These are phyloP conservation scores for Vanrija sp. DNA, from an alignment of 1,284 basidiomycete species.

Conservation along the genomic window DNA sequence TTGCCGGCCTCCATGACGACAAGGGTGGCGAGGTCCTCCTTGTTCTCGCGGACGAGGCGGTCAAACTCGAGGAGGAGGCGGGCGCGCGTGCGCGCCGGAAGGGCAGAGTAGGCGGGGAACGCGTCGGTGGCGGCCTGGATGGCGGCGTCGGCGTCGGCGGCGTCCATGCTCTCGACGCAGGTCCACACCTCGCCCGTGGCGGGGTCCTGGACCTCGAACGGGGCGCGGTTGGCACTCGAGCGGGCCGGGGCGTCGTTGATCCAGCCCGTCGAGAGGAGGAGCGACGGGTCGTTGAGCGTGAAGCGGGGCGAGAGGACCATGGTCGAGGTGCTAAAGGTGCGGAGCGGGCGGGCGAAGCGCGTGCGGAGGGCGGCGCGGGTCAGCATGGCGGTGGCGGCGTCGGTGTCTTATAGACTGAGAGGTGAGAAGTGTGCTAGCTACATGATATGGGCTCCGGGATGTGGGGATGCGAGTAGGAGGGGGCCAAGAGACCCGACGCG, in stretches of 20 bases:
- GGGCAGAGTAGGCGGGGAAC: conserved; percentile 11
- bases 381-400: too few relatives aligned
- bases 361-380: too few relatives aligned
- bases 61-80: conserved; percentile 19
- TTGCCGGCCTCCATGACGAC: conserved; percentile 71
- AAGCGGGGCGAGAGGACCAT: conserved; percentile 17
- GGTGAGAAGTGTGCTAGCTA: too few relatives aligned
- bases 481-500: too few relatives aligned
- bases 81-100: conserved; percentile 16
- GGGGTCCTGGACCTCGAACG: conserved; percentile 18
- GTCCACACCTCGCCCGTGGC: conserved; percentile 17
- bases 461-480: too few relatives aligned
- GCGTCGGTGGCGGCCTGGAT: conserved; percentile 16
- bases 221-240: neutral
- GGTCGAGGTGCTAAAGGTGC: neutral
- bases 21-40: conserved; percentile 23
- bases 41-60: conserved; percentile 18
- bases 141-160: conserved; percentile 17
- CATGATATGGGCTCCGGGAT: too few relatives aligned
- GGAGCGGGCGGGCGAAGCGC: too few relatives aligned
- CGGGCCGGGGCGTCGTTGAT: conserved; percentile 13
- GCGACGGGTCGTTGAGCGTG: conserved; percentile 15
- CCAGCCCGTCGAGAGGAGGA: conserved; percentile 15
- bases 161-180: conserved; percentile 11
- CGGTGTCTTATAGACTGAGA: too few relatives aligned